Conservation (phyloP, 164 flowering plant genomes). For the Stephania cephalantha region DNA sequence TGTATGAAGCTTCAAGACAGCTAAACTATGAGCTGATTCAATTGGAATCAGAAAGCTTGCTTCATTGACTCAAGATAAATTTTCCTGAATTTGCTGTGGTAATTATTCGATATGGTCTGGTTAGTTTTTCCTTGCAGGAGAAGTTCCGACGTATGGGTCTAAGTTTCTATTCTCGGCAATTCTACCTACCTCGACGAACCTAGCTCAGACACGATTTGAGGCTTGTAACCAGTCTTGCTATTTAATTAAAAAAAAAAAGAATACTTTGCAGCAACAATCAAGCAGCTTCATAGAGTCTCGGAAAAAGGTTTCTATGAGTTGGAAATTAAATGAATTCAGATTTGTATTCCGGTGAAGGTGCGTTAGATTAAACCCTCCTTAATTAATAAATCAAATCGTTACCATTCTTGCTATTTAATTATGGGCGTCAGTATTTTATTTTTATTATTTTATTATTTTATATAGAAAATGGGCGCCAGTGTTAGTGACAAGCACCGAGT, state of each 20-base stretch:
- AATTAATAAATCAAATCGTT: too few species aligned
- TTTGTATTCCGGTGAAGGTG: too few species aligned
- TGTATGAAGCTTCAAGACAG: slow-evolving; percentile 92
- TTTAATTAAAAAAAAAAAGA: neutral
- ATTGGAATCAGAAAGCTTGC: slow-evolving; percentile 32
- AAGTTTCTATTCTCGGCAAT: neutral
- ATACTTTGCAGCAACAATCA: too few species aligned
- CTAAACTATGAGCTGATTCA: slow-evolving; percentile 81
- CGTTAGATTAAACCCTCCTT: too few species aligned
- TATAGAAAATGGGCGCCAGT: too few species aligned
- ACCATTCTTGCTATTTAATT: too few species aligned
- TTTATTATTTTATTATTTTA: too few species aligned
- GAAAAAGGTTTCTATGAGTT: too few species aligned
- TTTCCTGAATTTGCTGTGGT: slow-evolving; percentile 33
- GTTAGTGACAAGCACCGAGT: too few species aligned
- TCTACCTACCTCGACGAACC: neutral
- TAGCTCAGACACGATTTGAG: neutral
- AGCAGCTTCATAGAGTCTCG: too few species aligned
- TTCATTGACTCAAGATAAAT: slow-evolving; percentile 62
- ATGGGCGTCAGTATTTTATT: too few species aligned
- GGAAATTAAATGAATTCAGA: too few species aligned
- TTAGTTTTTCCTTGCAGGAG: neutral
- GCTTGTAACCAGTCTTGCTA: neutral
- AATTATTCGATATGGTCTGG: neutral
- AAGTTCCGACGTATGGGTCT: neutral